phyloP scores from a whole-genome alignment of 192 early-diverging fungal species.

The Backusella morwellensis region DNA sequence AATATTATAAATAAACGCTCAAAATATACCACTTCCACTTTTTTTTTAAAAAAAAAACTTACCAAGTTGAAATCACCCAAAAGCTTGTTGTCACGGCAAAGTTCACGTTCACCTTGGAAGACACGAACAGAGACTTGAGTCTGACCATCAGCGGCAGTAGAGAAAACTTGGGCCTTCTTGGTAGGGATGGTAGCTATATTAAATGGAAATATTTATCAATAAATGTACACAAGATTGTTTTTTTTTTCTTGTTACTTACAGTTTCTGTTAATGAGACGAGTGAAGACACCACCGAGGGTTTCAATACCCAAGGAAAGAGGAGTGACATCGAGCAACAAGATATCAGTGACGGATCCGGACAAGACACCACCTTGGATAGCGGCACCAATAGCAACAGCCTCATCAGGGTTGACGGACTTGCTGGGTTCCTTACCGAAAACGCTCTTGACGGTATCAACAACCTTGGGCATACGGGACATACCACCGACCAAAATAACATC shows the following conservation, averaged over 20 bases:
- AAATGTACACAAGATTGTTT: background rate
- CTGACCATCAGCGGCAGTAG: slow-evolving; percentile 95
- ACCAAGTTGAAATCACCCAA: slow-evolving; percentile 92
- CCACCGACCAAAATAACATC: slow-evolving; percentile 97
- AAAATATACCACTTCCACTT: background rate
- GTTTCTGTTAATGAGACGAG: slow-evolving; percentile 92
- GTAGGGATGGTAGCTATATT: slow-evolving; percentile 87
- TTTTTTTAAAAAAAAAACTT: background rate
- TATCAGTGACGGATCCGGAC: slow-evolving; percentile 88
- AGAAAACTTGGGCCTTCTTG: slow-evolving; percentile 96
- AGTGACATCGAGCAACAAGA: slow-evolving; percentile 92
- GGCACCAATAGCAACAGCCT: slow-evolving; percentile 95
- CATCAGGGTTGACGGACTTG: slow-evolving; percentile 96
- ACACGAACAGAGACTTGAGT: slow-evolving; percentile 94
- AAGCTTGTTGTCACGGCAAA: slow-evolving; percentile 95
- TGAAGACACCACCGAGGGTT: slow-evolving; percentile 93
- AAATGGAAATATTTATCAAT: background rate
- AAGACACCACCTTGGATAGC: slow-evolving; percentile 96
- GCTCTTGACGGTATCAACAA: slow-evolving; percentile 82
- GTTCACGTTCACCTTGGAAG: slow-evolving; percentile 96
- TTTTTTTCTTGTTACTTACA: background rate
- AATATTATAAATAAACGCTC: background rate
- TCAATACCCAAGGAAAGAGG: slow-evolving; percentile 97
- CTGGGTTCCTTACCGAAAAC: slow-evolving; percentile 87
- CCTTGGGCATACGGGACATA: slow-evolving; percentile 95